Percentiles rank a stretch among this genome's conserved stretches.
Conservation (phyloP, 1,284 basidiomycete genomes). For the Cystobasidium pallidum region DNA sequence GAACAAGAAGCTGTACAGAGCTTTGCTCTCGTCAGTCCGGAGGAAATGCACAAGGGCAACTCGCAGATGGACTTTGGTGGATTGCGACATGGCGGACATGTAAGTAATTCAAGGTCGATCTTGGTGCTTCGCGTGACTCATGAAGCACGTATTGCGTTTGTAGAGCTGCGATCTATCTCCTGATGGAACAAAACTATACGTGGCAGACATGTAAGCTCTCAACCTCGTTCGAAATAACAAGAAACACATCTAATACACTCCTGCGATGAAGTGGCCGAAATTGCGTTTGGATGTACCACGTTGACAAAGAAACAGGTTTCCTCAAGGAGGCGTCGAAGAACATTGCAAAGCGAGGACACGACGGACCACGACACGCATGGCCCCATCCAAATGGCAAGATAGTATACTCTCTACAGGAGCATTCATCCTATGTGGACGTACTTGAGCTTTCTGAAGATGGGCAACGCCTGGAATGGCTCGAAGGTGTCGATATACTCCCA, state of each 20-base stretch:
- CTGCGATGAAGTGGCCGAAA: constrained; percentile 55
- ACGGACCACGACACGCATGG: constrained; percentile 58
- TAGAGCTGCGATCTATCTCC: constrained; percentile 54
- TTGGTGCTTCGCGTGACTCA: not conserved
- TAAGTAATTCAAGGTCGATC: constrained; percentile 3
- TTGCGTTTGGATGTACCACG: constrained; percentile 57
- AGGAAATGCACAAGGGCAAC: constrained; percentile 50
- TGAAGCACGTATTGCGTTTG: not conserved
- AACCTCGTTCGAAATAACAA: constrained; percentile 33
- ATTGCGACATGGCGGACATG: constrained; percentile 54
- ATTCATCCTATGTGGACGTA: constrained; percentile 48
- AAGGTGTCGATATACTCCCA: constrained; percentile 55
- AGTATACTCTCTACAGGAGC: constrained; percentile 57
- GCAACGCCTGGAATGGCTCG: constrained; percentile 50
- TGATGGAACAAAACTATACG: constrained; percentile 55
- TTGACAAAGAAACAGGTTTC: constrained; percentile 51
- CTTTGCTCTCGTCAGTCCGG: constrained; percentile 52
- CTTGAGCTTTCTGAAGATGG: constrained; percentile 43
- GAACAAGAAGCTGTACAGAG: constrained; percentile 51
- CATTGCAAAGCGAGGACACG: constrained; percentile 55
- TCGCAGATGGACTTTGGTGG: constrained; percentile 56
- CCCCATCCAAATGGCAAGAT: constrained; percentile 57
- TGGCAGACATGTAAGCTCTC: constrained; percentile 54
- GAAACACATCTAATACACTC: constrained; percentile 44
- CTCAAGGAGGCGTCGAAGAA: constrained; percentile 55